phyloP scores from a whole-genome alignment of 495 filamentous ascomycete genomes.

The Lasiosphaeria miniovina region DNA sequence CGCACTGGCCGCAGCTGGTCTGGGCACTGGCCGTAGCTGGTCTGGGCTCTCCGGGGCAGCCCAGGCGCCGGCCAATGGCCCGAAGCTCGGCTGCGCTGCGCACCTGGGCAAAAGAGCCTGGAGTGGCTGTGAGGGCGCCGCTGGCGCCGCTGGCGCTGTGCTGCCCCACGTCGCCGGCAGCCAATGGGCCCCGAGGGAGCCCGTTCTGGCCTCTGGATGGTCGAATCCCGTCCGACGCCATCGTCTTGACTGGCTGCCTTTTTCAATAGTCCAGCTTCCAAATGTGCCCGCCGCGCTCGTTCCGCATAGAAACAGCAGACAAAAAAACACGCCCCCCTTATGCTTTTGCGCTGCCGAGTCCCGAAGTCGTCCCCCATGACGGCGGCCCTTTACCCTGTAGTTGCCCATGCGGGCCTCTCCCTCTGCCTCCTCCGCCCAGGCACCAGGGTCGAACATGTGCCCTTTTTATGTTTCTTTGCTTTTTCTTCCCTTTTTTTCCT shows the following conservation, averaged over 20 bases:
- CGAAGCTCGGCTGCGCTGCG: too few relatives aligned
- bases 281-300: not conserved
- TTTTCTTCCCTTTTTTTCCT: not conserved
- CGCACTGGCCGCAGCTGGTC: too few relatives aligned
- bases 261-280: not conserved
- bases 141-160: constrained; percentile 8
- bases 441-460: too few relatives aligned
- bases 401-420: too few relatives aligned
- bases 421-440: too few relatives aligned
- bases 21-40: too few relatives aligned
- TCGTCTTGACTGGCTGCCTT: not conserved
- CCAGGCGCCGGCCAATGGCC: too few relatives aligned
- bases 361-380: not conserved
- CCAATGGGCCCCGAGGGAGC: constrained; percentile 20
- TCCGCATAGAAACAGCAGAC: not conserved
- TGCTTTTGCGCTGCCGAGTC: not conserved
- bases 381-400: not conserved
- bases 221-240: constrained; percentile 10
- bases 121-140: too few relatives aligned
- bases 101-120: too few relatives aligned
- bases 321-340: not conserved
- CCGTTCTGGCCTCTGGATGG: constrained; percentile 15
- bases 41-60: too few relatives aligned
- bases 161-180: constrained; percentile 13
- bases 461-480: too few relatives aligned